Base-by-base conservation (phyloP, 2,329 filamentous ascomycete species). In the Verticillium longisporum region DNA sequence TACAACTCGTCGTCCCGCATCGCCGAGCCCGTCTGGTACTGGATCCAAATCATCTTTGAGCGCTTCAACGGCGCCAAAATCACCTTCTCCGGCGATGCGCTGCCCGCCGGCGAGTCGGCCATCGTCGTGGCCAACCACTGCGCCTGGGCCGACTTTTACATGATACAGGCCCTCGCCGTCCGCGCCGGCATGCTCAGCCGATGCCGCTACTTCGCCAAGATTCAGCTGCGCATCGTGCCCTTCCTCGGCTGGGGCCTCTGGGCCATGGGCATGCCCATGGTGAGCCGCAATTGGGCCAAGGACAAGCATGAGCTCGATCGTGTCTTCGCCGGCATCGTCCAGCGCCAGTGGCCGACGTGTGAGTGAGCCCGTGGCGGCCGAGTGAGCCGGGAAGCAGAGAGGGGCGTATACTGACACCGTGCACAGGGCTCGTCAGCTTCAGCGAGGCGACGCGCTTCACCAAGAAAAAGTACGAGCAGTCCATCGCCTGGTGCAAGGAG, bases 231-330 rank as follows among this genome's bases (percentile, higher is more conserved):
- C 62, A 77, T 78, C 72, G 81, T 88, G 13, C 85, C 84, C 4
- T 82, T 88, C 62, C 75, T 87, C 7, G 84, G 85, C 18, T 87
- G 84, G 85, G 85, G 83, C 1, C 74, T 88, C 37, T 86, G 83
- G 84, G 84, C 81, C 3, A 85, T 87, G 78, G 83, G 84, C 2
- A 86, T 88, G 83, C 85, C 84, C 6, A 77, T 88, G 72, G 83
- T 87, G 26, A 85, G 78, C 67, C 75, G 85, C 59, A 81, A 83
- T 60, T 88, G 85, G 84, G 77, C 79, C 66, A 76, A 75, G 62
- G 84, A 88, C 69, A 76, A 78, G 67, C 71, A 69, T 15, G 84
- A 87, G 71, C 76, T 88, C 65, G 77, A 83, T 57, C 75, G 79
- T 32, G 81, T 87, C 11, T 88, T 88, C 67, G 67, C 74, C 6